A percentile compares a stretch with the other conserved stretches of the same genome.
Conservation (phyloP, 148 eudicot genomes). For the Rhododendron kiyosumense region DNA sequence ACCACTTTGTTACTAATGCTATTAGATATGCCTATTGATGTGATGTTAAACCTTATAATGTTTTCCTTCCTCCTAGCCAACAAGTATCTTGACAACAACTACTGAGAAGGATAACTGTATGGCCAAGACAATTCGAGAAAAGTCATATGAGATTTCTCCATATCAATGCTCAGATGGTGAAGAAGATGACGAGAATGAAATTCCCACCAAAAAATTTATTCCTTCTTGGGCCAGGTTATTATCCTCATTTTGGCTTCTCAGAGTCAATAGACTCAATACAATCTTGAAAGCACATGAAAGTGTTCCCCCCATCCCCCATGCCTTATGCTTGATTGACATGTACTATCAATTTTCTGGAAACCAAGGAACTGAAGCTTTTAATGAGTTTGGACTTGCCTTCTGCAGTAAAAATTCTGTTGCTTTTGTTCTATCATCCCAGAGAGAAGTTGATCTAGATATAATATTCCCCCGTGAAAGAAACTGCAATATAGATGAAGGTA, state of each 20-base stretch:
- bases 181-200: conserved; percentile 69
- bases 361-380: background rate
- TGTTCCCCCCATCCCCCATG: background rate
- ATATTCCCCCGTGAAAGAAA: conserved; percentile 65
- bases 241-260: conserved; percentile 1
- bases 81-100: conserved; percentile 20
- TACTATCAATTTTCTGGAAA: background rate
- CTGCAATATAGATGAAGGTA: conserved; percentile 80
- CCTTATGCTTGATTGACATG: background rate
- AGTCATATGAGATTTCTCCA: conserved; percentile 89
- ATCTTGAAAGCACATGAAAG: background rate
- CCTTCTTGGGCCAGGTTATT: conserved; percentile 94
- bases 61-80: conserved; percentile 14
- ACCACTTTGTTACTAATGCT: background rate
- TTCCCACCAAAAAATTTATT: conserved; percentile 50
- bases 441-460: conserved; percentile 46
- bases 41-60: background rate
- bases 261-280: background rate
- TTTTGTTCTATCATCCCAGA: conserved; percentile 43
- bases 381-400: conserved; percentile 12
- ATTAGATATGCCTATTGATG: background rate
- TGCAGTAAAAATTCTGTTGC: conserved; percentile 67
- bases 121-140: conserved; percentile 32
- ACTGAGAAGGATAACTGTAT: conserved; percentile 12
- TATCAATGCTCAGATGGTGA: conserved; percentile 89